These are phyloP conservation scores for Malus asiatica DNA, from an alignment of 306 rosid species.

Conservation along the genomic window DNA sequence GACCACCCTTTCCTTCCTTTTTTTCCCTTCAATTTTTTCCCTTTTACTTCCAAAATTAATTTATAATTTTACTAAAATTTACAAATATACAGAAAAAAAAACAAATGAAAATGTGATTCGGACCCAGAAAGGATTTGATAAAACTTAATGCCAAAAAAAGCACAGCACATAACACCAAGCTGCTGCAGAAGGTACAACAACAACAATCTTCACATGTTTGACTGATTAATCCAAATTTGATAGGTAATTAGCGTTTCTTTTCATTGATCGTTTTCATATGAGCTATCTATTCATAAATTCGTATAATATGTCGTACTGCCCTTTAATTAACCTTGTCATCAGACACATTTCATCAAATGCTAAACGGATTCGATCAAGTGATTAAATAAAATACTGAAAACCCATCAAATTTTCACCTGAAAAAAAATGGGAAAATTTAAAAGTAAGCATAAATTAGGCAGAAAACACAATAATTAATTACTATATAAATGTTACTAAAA, in stretches of 20 bases:
- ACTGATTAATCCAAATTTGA: neutral
- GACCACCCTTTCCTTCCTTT: constrained; percentile 2
- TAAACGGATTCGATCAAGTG: neutral
- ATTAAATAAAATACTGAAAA: neutral
- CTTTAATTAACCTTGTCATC: neutral
- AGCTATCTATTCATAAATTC: neutral
- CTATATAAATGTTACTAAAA: neutral
- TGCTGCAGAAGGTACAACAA: neutral
- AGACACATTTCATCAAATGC: neutral
- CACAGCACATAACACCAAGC: neutral
- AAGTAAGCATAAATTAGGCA: neutral
- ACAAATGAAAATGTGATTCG: neutral
- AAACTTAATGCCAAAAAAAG: neutral
- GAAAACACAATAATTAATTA: neutral
- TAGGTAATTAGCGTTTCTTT: constrained; percentile 2
- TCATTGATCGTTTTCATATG: neutral
- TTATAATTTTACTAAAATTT: neutral
- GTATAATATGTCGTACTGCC: neutral
- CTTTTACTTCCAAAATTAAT: neutral
- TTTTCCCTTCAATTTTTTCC: neutral
- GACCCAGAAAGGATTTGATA: constrained; percentile 1
- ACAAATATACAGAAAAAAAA: neutral
- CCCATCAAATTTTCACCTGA: neutral
- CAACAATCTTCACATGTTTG: neutral
- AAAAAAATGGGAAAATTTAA: neutral